Evolutionary conservation across 2,329 filamentous ascomycete species (phyloP), one percentile per base, ranked within the genome.

Genomic region (Aspergillus floridensis): DNA sequence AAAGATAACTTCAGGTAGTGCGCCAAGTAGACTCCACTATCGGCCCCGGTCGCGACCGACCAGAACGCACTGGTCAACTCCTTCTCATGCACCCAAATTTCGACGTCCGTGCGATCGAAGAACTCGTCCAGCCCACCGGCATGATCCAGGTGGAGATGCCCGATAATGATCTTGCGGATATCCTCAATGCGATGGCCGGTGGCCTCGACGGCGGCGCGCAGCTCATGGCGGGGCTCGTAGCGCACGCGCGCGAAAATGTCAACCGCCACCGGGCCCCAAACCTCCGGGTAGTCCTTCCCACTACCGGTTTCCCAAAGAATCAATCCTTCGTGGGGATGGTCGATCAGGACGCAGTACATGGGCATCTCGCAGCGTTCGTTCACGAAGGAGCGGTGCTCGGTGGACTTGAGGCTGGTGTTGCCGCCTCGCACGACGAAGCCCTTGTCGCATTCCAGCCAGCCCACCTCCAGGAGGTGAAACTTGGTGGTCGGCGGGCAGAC

Each of bases 391-490:
- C 44, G 12, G 14, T 48, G 41, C 31, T 62, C 60, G 14, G 32
- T 62, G 50, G 41, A 38, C 12, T 62, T 62, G 14, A 48, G 16
- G n/a, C 57, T 59, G 10, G 53, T 59, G 57, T 62, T 62, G 35
- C 60, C 58, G 5, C 60, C 57, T 16, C 60, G 32, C 5, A 57
- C 29, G 1, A 62, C 60, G 22, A 62, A 62, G 10, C 32, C 60
- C 52, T 62, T 52, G 49, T 62, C 60, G 26, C 60, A 59, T 38
- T 59, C 60, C 2, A 59, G 49, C 60, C 60, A 62, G n/a, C 60
- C 60, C 11, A 59, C 53, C 22, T 62, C 60, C 4, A 62, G 47
- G 6, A 59, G 32, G 29, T 62, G 60, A 24, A 62, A 59, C 5
- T 59, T 62, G 21, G 60, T 62, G 21, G 57, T 57, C 19, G 14